These are phyloP conservation scores for Aspergillus ibericus DNA, from an alignment of 2,329 filamentous ascomycete species.

Conservation along the genomic window DNA sequence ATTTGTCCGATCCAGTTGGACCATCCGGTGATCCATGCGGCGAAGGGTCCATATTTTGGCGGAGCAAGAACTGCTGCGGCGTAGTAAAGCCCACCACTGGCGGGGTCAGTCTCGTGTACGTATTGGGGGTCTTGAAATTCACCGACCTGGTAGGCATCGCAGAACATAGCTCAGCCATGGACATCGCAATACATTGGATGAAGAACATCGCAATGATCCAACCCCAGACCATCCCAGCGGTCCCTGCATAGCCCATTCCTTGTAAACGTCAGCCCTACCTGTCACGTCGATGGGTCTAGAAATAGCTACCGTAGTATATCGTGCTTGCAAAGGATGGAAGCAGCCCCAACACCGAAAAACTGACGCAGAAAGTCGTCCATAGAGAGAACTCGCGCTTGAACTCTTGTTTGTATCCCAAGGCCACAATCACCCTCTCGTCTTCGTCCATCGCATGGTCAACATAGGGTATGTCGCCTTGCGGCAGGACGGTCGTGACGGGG, in stretches of 20 bases:
- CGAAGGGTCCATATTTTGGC: slow-evolving; percentile 64
- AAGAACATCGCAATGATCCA: slow-evolving; percentile 73
- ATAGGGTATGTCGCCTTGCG: slow-evolving; percentile 39
- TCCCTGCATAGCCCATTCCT: slow-evolving; percentile 56
- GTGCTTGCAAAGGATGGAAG: slow-evolving; percentile 71
- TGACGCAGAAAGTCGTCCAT: slow-evolving; percentile 73
- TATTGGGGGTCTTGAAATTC: background rate
- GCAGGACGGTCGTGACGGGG: slow-evolving; percentile 38
- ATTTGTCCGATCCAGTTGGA: slow-evolving; percentile 69
- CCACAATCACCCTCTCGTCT: slow-evolving; percentile 45
- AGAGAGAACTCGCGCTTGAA: slow-evolving; percentile 71
- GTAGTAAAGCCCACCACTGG: slow-evolving; percentile 69
- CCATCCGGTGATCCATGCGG: slow-evolving; percentile 70
- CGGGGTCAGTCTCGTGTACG: background rate
- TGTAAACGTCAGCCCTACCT: slow-evolving; percentile 8
- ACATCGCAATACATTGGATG: slow-evolving; percentile 68
- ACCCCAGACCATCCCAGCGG: slow-evolving; percentile 70
- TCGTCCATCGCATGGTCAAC: slow-evolving; percentile 37
- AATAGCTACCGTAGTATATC: slow-evolving; percentile 64
- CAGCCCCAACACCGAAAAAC: slow-evolving; percentile 70
- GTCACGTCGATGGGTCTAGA: background rate
- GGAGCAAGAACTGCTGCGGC: slow-evolving; percentile 70
- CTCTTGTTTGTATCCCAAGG: slow-evolving; percentile 58
- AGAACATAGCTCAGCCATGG: slow-evolving; percentile 70
- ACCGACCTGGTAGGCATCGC: slow-evolving; percentile 66